A percentile compares a stretch with the other conserved stretches of the same genome.
Evolutionary conservation across 176 grass and related monocot species (phyloP).

Genomic region (Thalia dealbata): DNA sequence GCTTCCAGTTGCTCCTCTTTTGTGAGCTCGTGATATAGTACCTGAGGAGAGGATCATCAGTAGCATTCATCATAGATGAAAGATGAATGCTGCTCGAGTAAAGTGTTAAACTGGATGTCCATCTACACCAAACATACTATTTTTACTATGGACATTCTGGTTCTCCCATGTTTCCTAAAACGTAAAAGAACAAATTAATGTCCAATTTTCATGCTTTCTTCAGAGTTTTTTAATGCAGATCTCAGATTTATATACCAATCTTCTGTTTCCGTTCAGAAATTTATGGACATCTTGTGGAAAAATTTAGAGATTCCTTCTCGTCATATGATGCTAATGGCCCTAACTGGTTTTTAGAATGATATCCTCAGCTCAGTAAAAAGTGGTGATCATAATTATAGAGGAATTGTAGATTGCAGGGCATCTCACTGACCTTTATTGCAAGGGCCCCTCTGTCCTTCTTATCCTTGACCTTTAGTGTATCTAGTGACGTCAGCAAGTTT

Average conservation of each 20-base stretch:
- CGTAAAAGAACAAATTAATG: neutral
- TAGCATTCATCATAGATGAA: neutral
- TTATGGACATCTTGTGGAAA: too few relatives aligned
- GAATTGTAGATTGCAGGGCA: neutral
- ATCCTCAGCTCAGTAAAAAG: neutral
- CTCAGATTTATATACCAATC: too few relatives aligned
- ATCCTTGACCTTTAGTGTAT: conserved; percentile 95
- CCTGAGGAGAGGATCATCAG: conserved; percentile 29
- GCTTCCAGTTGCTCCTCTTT: conserved; percentile 58
- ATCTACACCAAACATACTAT: neutral
- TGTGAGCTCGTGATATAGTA: conserved; percentile 60
- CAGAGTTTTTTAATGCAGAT: too few relatives aligned
- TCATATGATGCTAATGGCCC: too few relatives aligned
- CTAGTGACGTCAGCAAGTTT: conserved; percentile 76
- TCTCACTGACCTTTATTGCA: conserved; percentile 50
- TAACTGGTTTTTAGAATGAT: neutral
- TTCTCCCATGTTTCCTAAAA: too few relatives aligned
- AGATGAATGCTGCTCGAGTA: neutral
- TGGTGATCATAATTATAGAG: neutral
- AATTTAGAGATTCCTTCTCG: too few relatives aligned
- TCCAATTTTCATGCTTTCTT: too few relatives aligned
- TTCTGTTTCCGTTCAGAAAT: too few relatives aligned
- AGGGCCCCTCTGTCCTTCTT: conserved; percentile 86
- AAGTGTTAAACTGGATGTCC: neutral
- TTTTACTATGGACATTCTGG: too few relatives aligned